phyloP scores from a whole-genome alignment of 805 yeast species.

The Kodamaea lidongshanica region DNA sequence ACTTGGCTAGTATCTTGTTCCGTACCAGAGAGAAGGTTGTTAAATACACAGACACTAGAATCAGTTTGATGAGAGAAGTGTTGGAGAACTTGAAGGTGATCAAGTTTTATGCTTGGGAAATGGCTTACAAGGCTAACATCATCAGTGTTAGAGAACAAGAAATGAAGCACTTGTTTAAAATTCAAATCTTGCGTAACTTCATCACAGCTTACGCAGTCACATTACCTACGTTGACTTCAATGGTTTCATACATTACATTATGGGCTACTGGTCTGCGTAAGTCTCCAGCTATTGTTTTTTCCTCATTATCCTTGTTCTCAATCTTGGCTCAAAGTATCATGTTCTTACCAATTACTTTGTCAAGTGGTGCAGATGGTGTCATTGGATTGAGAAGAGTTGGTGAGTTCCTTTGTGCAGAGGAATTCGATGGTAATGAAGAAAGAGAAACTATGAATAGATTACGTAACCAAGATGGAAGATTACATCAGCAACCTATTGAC shows the following conservation, averaged over 20 bases:
- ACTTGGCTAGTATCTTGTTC: conserved; percentile 30
- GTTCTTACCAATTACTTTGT: conserved; percentile 39
- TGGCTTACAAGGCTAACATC: conserved; percentile 33
- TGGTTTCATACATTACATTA: conserved; percentile 40
- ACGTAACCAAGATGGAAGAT: not conserved
- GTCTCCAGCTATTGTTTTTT: conserved; percentile 35
- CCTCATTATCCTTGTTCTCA: conserved; percentile 36
- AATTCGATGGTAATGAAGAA: conserved; percentile 11
- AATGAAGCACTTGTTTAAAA: conserved; percentile 36
- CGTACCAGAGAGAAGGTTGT: conserved; percentile 30
- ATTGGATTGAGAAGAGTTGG: conserved; percentile 30
- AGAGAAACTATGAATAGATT: not conserved
- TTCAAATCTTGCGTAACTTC: conserved; percentile 36
- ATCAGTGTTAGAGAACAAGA: conserved; percentile 33
- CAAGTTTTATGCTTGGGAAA: conserved; percentile 44
- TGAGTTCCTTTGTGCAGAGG: conserved; percentile 18
- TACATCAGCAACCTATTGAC: conserved; percentile 1
- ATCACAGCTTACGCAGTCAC: conserved; percentile 41
- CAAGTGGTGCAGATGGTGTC: conserved; percentile 40
- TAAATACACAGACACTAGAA: conserved; percentile 36
- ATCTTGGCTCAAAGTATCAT: conserved; percentile 40
- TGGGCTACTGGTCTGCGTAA: conserved; percentile 39
- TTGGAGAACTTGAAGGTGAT: conserved; percentile 37
- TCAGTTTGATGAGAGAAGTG: conserved; percentile 38
- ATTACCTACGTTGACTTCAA: conserved; percentile 38